Evolutionary conservation across 371 early-diverging fungal genomes (phyloP), one percentile per base, ranked within the genome.

Genomic region (Mucor racemosus): DNA sequence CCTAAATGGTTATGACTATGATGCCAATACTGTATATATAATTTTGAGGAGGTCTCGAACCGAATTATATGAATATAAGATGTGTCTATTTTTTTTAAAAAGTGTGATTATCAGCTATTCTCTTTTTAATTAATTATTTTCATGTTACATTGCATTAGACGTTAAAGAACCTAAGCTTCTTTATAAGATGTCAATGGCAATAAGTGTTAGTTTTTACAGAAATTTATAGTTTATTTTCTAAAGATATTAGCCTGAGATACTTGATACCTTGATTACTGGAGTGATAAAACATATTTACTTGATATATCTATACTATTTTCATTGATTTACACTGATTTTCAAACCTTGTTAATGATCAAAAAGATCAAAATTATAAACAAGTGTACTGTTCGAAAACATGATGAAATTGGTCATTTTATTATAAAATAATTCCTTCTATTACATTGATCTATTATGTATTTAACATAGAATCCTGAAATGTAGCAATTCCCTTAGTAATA

Each of bases 131-230:
- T 26, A 21, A 11, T 53, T 26, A 21, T 21, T 26, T 14, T 31
- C 53, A 53, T 53, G 53, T 53, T 53, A 53, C 53, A 53, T 53
- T 26, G 53, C 53, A 53, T 53, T 6, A 53, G 13, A 53, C 0
- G 4, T 53, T 10, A 44, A 44, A 7, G 5, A 6, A 44, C 0
- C 44, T 44, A 44, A 44, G 0, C 44, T 44, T 5, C n/a, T n/a
- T 44, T 44, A n/a, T 17, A 44, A 44, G 6, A 44, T 44, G 17
- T 44, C 17, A 44, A n/a, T 44, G 44, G 4, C 0, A 6, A n/a
- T 17, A 44, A 44, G n/a, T 15, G 6, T 17, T 44, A 44, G 15
- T 44, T 44, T 1, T 44, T 44, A 5, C 42, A 42, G 42, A 42
- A 15, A 42, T 2, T n/a, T 26, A 26, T 26, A 26, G 26, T 26